A percentile compares a stretch with the other conserved stretches of the same genome.
These are phyloP conservation scores for Globisporangium nunn DNA, from an alignment of 352 stramenopile genomes.

Conservation along the genomic window DNA sequence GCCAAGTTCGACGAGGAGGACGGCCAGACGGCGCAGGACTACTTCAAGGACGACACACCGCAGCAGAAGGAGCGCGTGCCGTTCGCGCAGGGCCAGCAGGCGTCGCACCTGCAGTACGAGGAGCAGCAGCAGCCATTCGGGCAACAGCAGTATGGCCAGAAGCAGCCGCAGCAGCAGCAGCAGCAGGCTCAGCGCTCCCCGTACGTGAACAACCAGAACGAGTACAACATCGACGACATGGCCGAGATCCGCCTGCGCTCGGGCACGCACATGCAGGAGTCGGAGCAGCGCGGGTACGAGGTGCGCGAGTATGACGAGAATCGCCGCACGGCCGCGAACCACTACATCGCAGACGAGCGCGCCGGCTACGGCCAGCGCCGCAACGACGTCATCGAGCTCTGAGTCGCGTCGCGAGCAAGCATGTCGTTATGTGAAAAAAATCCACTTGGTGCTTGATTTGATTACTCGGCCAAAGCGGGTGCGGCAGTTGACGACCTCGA, in stretches of 20 bases:
- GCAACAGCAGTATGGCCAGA: slow-evolving; percentile 11
- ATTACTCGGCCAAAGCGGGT: background rate
- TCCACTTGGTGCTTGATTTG: background rate
- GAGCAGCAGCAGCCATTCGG: slow-evolving; percentile 11
- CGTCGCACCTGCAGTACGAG: slow-evolving; percentile 10
- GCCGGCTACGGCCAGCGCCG: slow-evolving; percentile 34
- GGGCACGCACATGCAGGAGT: slow-evolving; percentile 35
- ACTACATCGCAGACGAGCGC: slow-evolving; percentile 43
- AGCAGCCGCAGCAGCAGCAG: background rate
- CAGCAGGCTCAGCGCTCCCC: slow-evolving; percentile 19
- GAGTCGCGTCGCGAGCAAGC: background rate
- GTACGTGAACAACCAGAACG: slow-evolving; percentile 29
- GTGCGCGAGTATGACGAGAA: slow-evolving; percentile 30
- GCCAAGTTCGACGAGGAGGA: slow-evolving; percentile 48
- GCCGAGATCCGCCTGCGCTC: slow-evolving; percentile 53
- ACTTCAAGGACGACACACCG: slow-evolving; percentile 60
- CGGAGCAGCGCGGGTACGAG: slow-evolving; percentile 18
- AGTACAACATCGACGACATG: slow-evolving; percentile 16
- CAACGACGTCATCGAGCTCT: slow-evolving; percentile 60
- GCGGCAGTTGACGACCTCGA: background rate
- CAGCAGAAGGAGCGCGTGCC: slow-evolving; percentile 20
- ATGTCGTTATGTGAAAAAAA: background rate
- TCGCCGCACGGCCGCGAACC: slow-evolving; percentile 31
- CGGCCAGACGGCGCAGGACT: slow-evolving; percentile 52
- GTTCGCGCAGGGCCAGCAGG: slow-evolving; percentile 12